Conservation (phyloP, 192 early-diverging fungal genomes). For the Coemansia sp. region DNA sequence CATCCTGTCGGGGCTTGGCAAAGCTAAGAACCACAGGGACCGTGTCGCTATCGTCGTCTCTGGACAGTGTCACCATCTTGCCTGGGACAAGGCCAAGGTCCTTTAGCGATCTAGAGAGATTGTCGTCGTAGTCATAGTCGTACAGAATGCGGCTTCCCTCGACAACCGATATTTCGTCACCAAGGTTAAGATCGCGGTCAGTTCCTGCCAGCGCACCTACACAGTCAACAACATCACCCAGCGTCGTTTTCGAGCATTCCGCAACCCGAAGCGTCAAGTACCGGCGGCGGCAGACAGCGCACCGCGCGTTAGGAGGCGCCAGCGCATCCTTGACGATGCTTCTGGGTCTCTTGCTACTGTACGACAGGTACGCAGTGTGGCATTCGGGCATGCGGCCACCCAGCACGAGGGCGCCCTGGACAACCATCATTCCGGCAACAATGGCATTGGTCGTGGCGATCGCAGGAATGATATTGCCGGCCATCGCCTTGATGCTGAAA, state of each 20-base stretch:
- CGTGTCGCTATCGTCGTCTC: constrained; percentile 22
- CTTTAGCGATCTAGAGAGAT: constrained; percentile 58
- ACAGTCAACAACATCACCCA: constrained; percentile 65
- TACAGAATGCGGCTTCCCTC: constrained; percentile 79
- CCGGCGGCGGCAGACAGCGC: constrained; percentile 70
- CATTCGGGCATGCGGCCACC: constrained; percentile 15
- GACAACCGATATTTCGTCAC: constrained; percentile 71
- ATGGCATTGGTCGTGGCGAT: constrained; percentile 98
- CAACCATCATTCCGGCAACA: constrained; percentile 90
- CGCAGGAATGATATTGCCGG: constrained; percentile 97
- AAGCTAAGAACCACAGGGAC: constrained; percentile 44
- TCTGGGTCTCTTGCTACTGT: constrained; percentile 59
- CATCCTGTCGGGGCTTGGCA: not conserved
- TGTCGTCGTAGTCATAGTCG: constrained; percentile 90
- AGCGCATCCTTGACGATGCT: constrained; percentile 66
- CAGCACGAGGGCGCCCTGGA: constrained; percentile 79
- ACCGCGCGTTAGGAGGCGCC: constrained; percentile 68
- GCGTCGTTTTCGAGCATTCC: constrained; percentile 61
- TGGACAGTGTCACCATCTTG: constrained; percentile 31
- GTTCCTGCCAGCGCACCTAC: constrained; percentile 45
- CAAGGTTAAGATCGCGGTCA: constrained; percentile 54
- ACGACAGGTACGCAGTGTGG: constrained; percentile 63
- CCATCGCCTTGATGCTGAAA: constrained; percentile 97
- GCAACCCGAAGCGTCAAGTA: constrained; percentile 62
- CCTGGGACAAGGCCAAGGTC: constrained; percentile 59